Evolutionary conservation across 2,329 filamentous ascomycete species (phyloP).

Genomic region (Akanthomyces uredinophilus): DNA sequence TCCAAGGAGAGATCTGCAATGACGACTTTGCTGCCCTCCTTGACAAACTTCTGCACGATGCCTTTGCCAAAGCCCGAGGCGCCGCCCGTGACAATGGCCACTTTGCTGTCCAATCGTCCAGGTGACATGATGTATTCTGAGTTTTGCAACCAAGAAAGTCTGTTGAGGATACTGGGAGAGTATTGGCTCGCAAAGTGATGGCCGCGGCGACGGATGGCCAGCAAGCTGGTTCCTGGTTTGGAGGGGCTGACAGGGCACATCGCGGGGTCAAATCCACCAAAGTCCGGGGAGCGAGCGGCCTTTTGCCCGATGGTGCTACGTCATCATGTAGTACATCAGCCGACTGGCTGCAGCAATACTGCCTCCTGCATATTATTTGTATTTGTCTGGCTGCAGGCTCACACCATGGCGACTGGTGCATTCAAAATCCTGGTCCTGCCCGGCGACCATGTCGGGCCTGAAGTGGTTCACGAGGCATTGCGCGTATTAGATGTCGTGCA

Average conservation of each 20-base stretch:
- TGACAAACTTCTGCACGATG: conserved; percentile 53
- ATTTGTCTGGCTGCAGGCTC: not conserved
- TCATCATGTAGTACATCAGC: not conserved
- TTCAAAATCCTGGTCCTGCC: conserved; percentile 38
- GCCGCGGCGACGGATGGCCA: not conserved
- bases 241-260: conserved; percentile 1
- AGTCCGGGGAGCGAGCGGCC: not conserved
- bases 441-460: conserved; percentile 43
- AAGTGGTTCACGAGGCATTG: conserved; percentile 41
- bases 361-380: not conserved
- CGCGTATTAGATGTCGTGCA: conserved; percentile 41
- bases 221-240: not conserved
- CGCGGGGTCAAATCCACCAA: conserved; percentile 15
- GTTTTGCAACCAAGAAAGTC: no score
- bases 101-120: conserved; percentile 36
- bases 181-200: no score
- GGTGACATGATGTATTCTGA: not conserved
- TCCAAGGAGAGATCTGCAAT: conserved; percentile 56
- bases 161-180: no score
- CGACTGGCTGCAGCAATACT: not conserved
- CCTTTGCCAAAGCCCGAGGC: conserved; percentile 60
- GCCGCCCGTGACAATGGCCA: conserved; percentile 45
- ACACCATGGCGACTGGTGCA: not conserved
- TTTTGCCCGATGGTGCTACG: not conserved
- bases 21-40: conserved; percentile 56